These are phyloP conservation scores for Lactarius quietus DNA, from an alignment of 768 basidiomycete species.

Conservation along the genomic window DNA sequence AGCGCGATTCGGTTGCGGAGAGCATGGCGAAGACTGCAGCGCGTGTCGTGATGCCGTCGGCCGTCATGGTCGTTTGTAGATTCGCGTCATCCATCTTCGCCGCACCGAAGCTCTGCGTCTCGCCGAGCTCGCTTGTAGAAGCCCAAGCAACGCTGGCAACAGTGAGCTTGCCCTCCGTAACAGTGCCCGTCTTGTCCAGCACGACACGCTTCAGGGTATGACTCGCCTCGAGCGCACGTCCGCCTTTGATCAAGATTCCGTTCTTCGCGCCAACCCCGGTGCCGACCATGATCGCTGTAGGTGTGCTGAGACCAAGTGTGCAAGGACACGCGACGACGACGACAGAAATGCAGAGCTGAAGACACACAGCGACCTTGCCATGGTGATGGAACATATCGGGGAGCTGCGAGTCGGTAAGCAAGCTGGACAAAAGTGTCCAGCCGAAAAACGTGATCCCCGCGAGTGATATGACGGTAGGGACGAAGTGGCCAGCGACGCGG, in stretches of 20 bases:
- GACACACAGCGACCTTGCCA: slow-evolving; percentile 86
- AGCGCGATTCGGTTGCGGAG: slow-evolving; percentile 81
- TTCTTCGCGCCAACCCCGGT: slow-evolving; percentile 96
- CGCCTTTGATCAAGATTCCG: slow-evolving; percentile 97
- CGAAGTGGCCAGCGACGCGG: slow-evolving; percentile 90
- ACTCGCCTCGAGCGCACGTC: slow-evolving; percentile 89
- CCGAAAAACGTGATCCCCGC: slow-evolving; percentile 73
- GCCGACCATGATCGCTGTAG: slow-evolving; percentile 99
- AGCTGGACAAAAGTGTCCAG: slow-evolving; percentile 74
- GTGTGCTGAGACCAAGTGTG: slow-evolving; percentile 92
- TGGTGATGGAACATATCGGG: slow-evolving; percentile 83
- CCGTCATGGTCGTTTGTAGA: slow-evolving; percentile 37
- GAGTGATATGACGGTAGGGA: slow-evolving; percentile 85
- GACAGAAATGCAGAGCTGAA: slow-evolving; percentile 97
- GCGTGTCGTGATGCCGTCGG: slow-evolving; percentile 59
- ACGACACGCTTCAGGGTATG: slow-evolving; percentile 76
- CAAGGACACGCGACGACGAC: slow-evolving; percentile 98
- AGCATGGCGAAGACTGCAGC: slow-evolving; percentile 74
- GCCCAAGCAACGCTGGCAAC: slow-evolving; percentile 80
- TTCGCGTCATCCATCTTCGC: slow-evolving; percentile 24
- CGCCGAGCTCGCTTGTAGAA: slow-evolving; percentile 35
- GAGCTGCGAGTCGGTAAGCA: slow-evolving; percentile 53
- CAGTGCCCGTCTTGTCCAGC: slow-evolving; percentile 96
- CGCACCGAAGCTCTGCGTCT: slow-evolving; percentile 24
- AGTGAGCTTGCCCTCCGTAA: slow-evolving; percentile 93